Base-by-base conservation (phyloP, 768 basidiomycete genomes). In the Auriculariales sp. region DNA sequence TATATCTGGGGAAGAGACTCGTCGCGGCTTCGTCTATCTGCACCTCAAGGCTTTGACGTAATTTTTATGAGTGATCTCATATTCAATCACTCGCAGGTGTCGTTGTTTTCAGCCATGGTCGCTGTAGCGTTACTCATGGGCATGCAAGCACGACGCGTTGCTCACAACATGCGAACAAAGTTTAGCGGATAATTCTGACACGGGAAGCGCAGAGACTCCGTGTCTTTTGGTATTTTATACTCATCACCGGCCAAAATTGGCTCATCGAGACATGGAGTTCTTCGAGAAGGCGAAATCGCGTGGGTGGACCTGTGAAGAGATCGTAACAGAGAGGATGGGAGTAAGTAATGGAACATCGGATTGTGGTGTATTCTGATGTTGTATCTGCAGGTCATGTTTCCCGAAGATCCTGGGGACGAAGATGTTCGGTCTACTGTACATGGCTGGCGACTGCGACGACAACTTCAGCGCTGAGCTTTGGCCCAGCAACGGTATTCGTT, bases 1-100 rank as follows among this genome's bases (percentile, higher is more conserved):
- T 92, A 88, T 59, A 76, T 83, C 5, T 93, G 90, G 90, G 90
- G 90, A 0, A 6, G 32, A 50, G 55, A 59, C 47, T 2, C 51
- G 36, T 27, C 45, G 19, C 53, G 24, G 33, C 50, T 44, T 11
- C 4, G 9, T 24, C 27, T 28, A 5, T 56, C 59, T 4, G 28
- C 54, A 3, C 53, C 52, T 30, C 54, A 56, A 2, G 64, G 66
- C 28, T 97, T 88, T 58, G 79, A 94, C 57, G 59, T 94, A 19
- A 73, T 97, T 49, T 79, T 98, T 53, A 70, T 97, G 50, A 93
- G 90, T 1, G 93, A 98, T 65, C 77, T 98, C 29, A 77, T 97
- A 29, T 95, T 94, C 65, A 95, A 93, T 57, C 92, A 94, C 57
- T 91, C 91, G 1, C 89, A 93, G 69, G 89, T 83, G 53, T 47